Evolutionary conservation across 306 rosid species (phyloP).

Genomic region (Elaeagnus macrophylla): DNA sequence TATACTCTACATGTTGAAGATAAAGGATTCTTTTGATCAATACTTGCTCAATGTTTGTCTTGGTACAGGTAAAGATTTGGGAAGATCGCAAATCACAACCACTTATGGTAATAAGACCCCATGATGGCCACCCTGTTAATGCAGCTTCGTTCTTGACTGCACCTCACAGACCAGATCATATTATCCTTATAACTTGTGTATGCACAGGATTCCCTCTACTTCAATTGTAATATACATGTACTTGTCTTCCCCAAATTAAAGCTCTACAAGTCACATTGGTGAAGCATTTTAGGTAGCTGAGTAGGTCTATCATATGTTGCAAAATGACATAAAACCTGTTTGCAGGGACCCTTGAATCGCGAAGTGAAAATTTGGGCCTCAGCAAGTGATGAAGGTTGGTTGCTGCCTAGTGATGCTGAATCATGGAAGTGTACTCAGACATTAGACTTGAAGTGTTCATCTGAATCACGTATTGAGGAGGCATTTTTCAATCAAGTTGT

Average conservation of each 20-base stretch:
- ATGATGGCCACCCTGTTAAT: conserved; percentile 82
- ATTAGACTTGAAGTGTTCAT: conserved; percentile 76
- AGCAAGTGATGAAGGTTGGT: conserved; percentile 84
- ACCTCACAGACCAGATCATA: conserved; percentile 82
- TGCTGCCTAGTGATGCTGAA: conserved; percentile 77
- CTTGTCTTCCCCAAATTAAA: background rate
- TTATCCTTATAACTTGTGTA: conserved; percentile 87
- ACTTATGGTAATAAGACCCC: conserved; percentile 68
- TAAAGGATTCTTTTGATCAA: too few species aligned
- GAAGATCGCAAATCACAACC: conserved; percentile 84
- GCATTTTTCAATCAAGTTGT: conserved; percentile 95
- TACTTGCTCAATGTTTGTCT: background rate
- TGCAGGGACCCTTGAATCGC: conserved; percentile 79
- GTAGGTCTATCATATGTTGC: conserved; percentile 3
- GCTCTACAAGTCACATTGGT: background rate
- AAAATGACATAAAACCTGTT: conserved; percentile 9
- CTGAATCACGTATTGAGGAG: conserved; percentile 61
- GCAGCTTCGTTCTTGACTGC: conserved; percentile 80
- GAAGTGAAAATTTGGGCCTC: conserved; percentile 93
- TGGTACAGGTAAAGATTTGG: conserved; percentile 82
- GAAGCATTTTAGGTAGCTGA: background rate
- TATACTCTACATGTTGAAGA: too few species aligned
- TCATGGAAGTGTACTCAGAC: conserved; percentile 90
- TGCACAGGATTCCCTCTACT: conserved; percentile 5
- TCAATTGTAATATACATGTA: too few species aligned